Base-by-base conservation (phyloP, 139 green algal genomes). In the Chlorella sp. region DNA sequence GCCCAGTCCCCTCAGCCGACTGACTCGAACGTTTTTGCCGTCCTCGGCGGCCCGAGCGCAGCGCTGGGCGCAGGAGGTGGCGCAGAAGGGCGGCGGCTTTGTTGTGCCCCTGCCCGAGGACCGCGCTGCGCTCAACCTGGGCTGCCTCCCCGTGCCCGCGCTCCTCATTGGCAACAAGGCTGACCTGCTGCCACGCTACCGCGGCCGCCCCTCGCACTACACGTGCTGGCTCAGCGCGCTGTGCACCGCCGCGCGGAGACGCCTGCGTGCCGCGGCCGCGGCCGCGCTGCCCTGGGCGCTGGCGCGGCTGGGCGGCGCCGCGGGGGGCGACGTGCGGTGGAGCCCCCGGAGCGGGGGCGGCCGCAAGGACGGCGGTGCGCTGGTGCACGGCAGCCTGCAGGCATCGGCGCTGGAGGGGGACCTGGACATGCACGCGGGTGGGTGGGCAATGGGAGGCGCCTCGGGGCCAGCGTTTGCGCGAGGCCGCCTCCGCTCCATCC, bases 131-230 rank as follows among this genome's bases (percentile, higher is more conserved):
- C 35, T 71, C 14, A 82, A 82, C 68, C 59, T 76, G 45, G 77
- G 77, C 29, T 51, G 77, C 14, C 77, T 82, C 45, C 77, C 77
- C 8, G 68, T 82, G 53, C 77, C 77, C n/a, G 59, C 71, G 6
- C 68, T 82, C n/a, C 48, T 82, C 29, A 50, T 82, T 21, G 77
- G 60, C 60, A 82, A 71, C 61, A 82, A 82, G 46, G 35, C 55
- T 43, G 74, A 80, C 50, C 58, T 67, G 40, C 46, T 70, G 19
- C 38, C 15, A 9, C 14, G 19, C 23, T n/a, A 63, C 56, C 29
- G 56, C 11, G 14, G 56, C 9, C 56, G 56, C 9, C 27, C 29
- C 56, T 38, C 56, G 21, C 56, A 23, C 9, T 14, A 9, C 15
- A 14, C 23, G 56, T 58, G 48, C 48, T 58, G 48, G 17, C 21